phyloP scores from a whole-genome alignment of 192 early-diverging fungal genomes.

The Phycomyces blakesleeanus region DNA sequence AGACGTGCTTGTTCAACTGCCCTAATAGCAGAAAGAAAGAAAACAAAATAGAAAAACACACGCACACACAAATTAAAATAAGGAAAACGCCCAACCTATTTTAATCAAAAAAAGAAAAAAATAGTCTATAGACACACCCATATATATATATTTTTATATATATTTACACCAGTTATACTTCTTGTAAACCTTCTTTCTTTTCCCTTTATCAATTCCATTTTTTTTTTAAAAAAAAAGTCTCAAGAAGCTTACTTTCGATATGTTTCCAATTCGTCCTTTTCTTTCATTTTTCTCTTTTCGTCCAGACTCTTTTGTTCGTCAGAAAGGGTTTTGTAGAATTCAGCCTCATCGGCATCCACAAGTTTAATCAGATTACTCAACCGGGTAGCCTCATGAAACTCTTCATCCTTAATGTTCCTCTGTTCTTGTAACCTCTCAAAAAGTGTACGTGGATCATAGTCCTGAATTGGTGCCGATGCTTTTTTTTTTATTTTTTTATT shows the following conservation, averaged over 20 bases:
- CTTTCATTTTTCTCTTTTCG: conserved; percentile 36
- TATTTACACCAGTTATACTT: conserved; percentile 7
- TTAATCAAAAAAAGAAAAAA: background rate
- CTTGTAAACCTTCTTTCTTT: no score
- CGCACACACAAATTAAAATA: no score
- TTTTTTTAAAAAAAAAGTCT: background rate
- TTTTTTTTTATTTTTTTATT: no score
- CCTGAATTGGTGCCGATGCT: background rate
- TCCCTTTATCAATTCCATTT: background rate
- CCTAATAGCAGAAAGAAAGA: background rate
- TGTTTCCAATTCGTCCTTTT: conserved; percentile 40
- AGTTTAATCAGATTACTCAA: conserved; percentile 61
- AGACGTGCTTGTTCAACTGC: conserved; percentile 11
- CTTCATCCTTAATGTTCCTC: conserved; percentile 57
- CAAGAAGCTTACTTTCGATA: conserved; percentile 44
- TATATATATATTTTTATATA: background rate
- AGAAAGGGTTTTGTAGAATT: conserved; percentile 59
- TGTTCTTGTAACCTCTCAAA: conserved; percentile 75
- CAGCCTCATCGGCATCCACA: conserved; percentile 66
- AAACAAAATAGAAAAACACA: no score
- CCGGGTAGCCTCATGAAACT: conserved; percentile 55
- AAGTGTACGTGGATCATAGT: conserved; percentile 70
- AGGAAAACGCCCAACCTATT: no score
- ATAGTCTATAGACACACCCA: background rate
- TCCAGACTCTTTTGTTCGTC: conserved; percentile 46